Percentiles rank a stretch among this genome's conserved stretches.
Conservation (phyloP, 2,329 filamentous ascomycete genomes). For the Thielaviopsis punctulata region DNA sequence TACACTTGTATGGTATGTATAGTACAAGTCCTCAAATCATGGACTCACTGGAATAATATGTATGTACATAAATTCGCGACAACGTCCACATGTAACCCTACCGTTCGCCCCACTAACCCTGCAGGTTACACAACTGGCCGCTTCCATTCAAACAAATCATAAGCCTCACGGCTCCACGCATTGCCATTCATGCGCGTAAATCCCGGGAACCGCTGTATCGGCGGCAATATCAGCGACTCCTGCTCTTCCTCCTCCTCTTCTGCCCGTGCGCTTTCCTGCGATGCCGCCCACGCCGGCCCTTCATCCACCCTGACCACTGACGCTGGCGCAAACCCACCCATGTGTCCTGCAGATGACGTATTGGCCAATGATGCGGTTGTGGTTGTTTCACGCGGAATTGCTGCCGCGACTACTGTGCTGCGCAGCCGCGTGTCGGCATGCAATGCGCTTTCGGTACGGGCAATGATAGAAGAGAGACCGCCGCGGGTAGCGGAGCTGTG, state of each 20-base stretch:
- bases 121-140: constrained; percentile 1
- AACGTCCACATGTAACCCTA: neutral
- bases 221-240: neutral
- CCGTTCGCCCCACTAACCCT: neutral
- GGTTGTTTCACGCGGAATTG: neutral
- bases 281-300: neutral
- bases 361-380: no score
- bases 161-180: constrained; percentile 20
- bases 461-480: neutral
- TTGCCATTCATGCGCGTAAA: constrained; percentile 13
- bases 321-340: neutral
- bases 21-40: neutral
- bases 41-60: no score
- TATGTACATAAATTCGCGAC: neutral
- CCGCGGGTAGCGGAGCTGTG: neutral
- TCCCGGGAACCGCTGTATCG: constrained; percentile 7
- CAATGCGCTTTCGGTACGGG: neutral
- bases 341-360: neutral
- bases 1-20: neutral
- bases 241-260: neutral
- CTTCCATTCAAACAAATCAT: constrained; percentile 19
- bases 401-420: neutral
- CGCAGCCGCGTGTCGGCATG: neutral
- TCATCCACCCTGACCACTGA: neutral
- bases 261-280: neutral